Conservation (phyloP, 805 yeast species). For the Zygoascus tannicola region DNA sequence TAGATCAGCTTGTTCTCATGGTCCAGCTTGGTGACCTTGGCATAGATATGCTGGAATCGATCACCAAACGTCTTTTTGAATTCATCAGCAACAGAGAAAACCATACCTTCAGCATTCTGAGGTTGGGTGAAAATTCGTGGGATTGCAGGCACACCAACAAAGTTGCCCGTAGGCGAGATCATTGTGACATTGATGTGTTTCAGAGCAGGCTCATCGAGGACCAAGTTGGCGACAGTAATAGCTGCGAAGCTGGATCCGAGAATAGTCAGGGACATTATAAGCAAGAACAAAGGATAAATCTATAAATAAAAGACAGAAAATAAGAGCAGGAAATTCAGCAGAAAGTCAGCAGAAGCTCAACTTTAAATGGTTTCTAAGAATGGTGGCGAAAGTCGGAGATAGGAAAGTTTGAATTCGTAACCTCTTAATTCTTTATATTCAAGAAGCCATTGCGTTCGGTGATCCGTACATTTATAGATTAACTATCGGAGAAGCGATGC, state of each 20-base stretch:
- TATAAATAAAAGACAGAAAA: not conserved
- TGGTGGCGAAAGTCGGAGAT: no score
- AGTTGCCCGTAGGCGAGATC: conserved; percentile 12
- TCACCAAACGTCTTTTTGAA: conserved; percentile 1
- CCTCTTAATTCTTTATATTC: no score
- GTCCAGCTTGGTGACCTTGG: conserved; percentile 10
- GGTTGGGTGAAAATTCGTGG: conserved; percentile 15
- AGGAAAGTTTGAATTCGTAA: no score
- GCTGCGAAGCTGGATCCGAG: conserved; percentile 13
- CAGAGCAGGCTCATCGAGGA: conserved; percentile 3
- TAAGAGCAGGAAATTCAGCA: no score
- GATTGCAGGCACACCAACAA: conserved; percentile 13
- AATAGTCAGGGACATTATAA: conserved; percentile 7
- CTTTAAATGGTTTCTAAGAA: no score
- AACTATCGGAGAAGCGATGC: no score
- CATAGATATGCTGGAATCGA: conserved; percentile 11
- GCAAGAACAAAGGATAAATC: not conserved
- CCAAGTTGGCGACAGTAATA: conserved; percentile 5
- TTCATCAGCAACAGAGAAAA: conserved; percentile 2
- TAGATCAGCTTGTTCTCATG: conserved; percentile 9
- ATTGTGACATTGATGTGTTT: conserved; percentile 11
- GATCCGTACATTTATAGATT: no score
- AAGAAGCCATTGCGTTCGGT: no score
- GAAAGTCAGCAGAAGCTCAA: no score
- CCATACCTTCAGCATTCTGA: conserved; percentile 1